phyloP scores from a whole-genome alignment of 2,329 filamentous ascomycete genomes.

The Biscogniauxia sp. region DNA sequence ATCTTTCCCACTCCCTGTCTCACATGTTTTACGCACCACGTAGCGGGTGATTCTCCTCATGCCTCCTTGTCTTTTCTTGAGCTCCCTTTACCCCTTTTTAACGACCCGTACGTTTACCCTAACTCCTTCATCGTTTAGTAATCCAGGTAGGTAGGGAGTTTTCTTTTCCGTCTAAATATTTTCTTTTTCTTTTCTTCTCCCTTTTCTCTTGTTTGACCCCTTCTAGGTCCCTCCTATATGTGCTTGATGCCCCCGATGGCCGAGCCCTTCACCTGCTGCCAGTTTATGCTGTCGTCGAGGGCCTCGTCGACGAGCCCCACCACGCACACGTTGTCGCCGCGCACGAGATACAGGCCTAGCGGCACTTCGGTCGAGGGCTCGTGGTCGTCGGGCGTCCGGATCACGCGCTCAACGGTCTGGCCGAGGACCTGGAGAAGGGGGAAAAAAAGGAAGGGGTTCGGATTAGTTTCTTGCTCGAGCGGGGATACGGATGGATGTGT shows the following conservation, averaged over 20 bases:
- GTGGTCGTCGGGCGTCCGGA: conserved; percentile 78
- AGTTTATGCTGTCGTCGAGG: conserved; percentile 87
- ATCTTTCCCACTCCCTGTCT: too few relatives aligned
- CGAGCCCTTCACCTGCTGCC: conserved; percentile 83
- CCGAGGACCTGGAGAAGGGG: conserved; percentile 62
- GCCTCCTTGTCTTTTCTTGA: not conserved
- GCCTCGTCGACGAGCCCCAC: conserved; percentile 88
- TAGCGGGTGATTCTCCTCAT: not conserved
- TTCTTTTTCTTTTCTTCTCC: too few relatives aligned
- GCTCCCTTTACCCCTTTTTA: not conserved
- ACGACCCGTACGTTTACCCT: too few relatives aligned
- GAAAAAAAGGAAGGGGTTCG: too few relatives aligned
- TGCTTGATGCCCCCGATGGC: conserved; percentile 86
- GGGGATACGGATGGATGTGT: too few relatives aligned
- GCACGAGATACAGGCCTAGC: conserved; percentile 85
- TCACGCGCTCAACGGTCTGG: conserved; percentile 83
- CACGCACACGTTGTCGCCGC: conserved; percentile 91
- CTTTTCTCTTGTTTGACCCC: too few relatives aligned
- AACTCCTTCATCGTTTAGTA: too few relatives aligned
- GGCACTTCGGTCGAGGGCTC: conserved; percentile 78
- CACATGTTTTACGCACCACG: not conserved
- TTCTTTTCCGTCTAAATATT: too few relatives aligned
- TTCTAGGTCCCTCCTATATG: conserved; percentile 33
- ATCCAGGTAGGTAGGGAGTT: too few relatives aligned
- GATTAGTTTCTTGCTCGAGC: too few relatives aligned